These are phyloP conservation scores for Baudoinia panamericana DNA, from an alignment of 495 filamentous ascomycete genomes.

Conservation along the genomic window DNA sequence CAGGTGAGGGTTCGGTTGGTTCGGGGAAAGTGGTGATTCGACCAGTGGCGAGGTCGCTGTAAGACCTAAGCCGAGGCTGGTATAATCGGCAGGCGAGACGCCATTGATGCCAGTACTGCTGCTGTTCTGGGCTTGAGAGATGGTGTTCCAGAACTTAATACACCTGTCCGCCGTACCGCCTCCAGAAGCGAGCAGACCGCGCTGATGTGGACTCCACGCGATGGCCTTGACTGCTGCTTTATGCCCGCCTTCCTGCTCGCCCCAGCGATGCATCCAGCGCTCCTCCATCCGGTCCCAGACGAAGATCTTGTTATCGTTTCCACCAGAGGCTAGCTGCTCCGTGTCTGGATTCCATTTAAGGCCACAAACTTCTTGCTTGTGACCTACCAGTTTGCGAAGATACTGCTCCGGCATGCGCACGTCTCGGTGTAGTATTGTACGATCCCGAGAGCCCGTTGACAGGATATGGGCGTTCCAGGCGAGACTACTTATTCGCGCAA, in stretches of 20 bases:
- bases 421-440: constrained; percentile 85
- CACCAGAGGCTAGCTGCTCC: constrained; percentile 86
- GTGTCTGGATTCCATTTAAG: constrained; percentile 93
- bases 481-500: constrained; percentile 75
- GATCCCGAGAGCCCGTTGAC: constrained; percentile 87
- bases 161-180: constrained; percentile 89
- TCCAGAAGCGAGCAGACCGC: constrained; percentile 82
- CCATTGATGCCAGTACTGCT: constrained; percentile 5
- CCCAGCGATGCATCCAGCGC: constrained; percentile 80
- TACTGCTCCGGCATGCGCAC: constrained; percentile 88
- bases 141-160: constrained; percentile 96
- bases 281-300: constrained; percentile 91
- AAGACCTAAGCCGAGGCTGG: constrained; percentile 8
- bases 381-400: constrained; percentile 70
- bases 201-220: constrained; percentile 96
- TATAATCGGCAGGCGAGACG: constrained; percentile 1
- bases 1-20: constrained; percentile 17
- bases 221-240: constrained; percentile 95
- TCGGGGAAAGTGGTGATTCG: not conserved
- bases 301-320: constrained; percentile 96
- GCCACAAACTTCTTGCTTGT: constrained; percentile 98
- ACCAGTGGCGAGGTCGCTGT: constrained; percentile 1
- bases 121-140: constrained; percentile 59
- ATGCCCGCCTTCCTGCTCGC: constrained; percentile 82
- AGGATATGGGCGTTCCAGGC: constrained; percentile 98